Evolutionary conservation across 176 grass and related monocot genomes (phyloP).

Genomic region (Raddia distichophylla): DNA sequence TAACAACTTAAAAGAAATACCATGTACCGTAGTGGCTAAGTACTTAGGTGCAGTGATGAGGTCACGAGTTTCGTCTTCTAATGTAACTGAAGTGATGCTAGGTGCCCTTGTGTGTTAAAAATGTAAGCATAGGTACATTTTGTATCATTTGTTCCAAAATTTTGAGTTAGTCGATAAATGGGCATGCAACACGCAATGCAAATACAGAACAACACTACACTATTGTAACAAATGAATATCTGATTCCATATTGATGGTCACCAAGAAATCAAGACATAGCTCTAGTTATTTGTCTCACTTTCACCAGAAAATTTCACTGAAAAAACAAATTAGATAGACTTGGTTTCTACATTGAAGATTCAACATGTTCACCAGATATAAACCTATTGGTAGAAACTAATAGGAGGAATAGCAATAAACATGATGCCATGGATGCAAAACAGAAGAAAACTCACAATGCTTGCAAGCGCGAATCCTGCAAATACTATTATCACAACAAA

Average conservation of each 20-base stretch:
- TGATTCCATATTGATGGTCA: conserved; percentile 28
- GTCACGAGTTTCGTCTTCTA: background rate
- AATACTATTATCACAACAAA: conserved; percentile 72
- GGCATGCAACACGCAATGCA: conserved; percentile 30
- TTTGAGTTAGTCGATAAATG: background rate
- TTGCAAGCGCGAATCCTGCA: conserved; percentile 83
- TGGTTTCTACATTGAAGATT: conserved; percentile 8
- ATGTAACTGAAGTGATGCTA: background rate
- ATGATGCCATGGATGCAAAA: conserved; percentile 18
- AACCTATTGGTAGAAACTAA: conserved; percentile 3
- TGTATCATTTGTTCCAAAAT: background rate
- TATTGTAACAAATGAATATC: conserved; percentile 12
- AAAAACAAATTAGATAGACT: conserved; percentile 26
- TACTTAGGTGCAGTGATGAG: background rate
- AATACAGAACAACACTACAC: conserved; percentile 31
- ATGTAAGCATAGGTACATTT: background rate
- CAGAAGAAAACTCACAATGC: conserved; percentile 75
- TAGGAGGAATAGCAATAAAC: conserved; percentile 33
- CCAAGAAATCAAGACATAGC: conserved; percentile 19
- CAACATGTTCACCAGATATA: conserved; percentile 16
- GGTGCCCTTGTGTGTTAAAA: background rate
- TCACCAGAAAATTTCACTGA: conserved; percentile 24
- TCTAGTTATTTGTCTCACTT: conserved; percentile 8
- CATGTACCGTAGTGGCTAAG: background rate
- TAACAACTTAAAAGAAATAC: background rate